A percentile compares a stretch with the other conserved stretches of the same genome.
These are phyloP conservation scores for Clarireedia homoeocarpa DNA, from an alignment of 2,329 filamentous ascomycete species.

Conservation along the genomic window DNA sequence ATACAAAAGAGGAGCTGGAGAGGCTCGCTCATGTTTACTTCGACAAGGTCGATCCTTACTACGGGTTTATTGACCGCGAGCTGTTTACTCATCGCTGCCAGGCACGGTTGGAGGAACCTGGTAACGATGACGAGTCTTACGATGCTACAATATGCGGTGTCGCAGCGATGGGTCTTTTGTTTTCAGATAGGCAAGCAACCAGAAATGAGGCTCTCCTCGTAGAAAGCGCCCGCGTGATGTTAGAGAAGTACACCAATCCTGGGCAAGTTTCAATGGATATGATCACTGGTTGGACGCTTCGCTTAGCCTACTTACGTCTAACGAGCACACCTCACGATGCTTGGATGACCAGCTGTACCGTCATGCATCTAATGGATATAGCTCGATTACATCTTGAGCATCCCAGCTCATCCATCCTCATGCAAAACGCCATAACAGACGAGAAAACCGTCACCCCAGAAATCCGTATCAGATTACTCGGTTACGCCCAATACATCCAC, in stretches of 20 bases:
- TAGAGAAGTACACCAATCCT: constrained; percentile 6
- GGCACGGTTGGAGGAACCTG: constrained; percentile 3
- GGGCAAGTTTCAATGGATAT: constrained; percentile 15
- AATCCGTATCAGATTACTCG: constrained; percentile 2
- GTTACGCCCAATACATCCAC: constrained; percentile 4
- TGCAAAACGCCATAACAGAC: not conserved
- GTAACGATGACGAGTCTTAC: constrained; percentile 23
- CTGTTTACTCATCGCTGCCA: constrained; percentile 1
- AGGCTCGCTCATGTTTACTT: constrained; percentile 18
- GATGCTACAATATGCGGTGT: constrained; percentile 30
- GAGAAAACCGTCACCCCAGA: not conserved
- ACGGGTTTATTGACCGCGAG: constrained; percentile 3
- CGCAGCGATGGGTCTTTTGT: constrained; percentile 29
- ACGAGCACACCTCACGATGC: constrained; percentile 20
- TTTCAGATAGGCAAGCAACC: constrained; percentile 18
- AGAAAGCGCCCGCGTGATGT: constrained; percentile 10
- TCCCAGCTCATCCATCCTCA: not conserved
- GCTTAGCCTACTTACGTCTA: constrained; percentile 19
- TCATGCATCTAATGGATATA: constrained; percentile 22
- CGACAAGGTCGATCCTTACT: constrained; percentile 10
- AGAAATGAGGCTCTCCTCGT: constrained; percentile 25
- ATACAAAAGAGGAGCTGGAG: too few species aligned
- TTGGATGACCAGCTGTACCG: constrained; percentile 21
- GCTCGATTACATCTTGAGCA: constrained; percentile 22
- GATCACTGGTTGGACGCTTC: constrained; percentile 17